Evolutionary conservation across 208 protist genomes (phyloP).

Genomic region (Strigomonas galati): DNA sequence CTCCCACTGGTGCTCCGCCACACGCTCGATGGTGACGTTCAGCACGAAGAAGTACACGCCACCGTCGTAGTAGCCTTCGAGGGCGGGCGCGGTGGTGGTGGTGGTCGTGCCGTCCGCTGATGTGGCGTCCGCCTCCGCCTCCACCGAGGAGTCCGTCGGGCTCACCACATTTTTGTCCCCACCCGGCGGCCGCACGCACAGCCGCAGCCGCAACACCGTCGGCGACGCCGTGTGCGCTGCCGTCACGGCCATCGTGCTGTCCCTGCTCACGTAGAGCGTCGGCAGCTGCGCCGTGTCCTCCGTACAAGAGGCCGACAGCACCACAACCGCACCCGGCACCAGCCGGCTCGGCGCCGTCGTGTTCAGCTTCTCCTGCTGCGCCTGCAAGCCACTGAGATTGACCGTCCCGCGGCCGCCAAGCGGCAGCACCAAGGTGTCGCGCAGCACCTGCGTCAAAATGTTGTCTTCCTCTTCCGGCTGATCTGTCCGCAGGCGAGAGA

Average conservation of each 20-base stretch:
- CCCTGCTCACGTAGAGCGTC: conserved; percentile 23
- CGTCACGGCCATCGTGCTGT: conserved; percentile 40
- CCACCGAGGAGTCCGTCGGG: too few species aligned
- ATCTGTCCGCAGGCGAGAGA: conserved; percentile 38
- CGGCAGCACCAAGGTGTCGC: conserved; percentile 59
- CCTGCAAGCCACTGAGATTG: conserved; percentile 30
- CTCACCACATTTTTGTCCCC: neutral
- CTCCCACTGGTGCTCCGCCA: conserved; percentile 40
- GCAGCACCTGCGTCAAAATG: conserved; percentile 35
- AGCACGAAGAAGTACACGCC: conserved; percentile 62
- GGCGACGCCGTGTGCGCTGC: conserved; percentile 31
- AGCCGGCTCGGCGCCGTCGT: neutral
- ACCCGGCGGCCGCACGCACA: conserved; percentile 27
- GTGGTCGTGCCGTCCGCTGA: conserved; percentile 1
- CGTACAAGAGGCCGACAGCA: conserved; percentile 20
- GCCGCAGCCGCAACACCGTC: conserved; percentile 27
- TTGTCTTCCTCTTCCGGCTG: conserved; percentile 31
- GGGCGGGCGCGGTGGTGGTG: neutral
- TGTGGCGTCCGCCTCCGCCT: conserved; percentile 19
- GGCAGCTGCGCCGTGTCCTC: conserved; percentile 48
- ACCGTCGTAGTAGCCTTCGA: neutral
- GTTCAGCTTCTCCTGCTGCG: conserved; percentile 12
- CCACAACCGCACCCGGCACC: neutral
- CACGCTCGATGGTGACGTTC: conserved; percentile 34
- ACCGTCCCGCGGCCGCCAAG: conserved; percentile 41